A percentile compares a stretch with the other conserved stretches of the same genome.
phyloP scores from a whole-genome alignment of 768 basidiomycete genomes.

The Tulasnella sp. region DNA sequence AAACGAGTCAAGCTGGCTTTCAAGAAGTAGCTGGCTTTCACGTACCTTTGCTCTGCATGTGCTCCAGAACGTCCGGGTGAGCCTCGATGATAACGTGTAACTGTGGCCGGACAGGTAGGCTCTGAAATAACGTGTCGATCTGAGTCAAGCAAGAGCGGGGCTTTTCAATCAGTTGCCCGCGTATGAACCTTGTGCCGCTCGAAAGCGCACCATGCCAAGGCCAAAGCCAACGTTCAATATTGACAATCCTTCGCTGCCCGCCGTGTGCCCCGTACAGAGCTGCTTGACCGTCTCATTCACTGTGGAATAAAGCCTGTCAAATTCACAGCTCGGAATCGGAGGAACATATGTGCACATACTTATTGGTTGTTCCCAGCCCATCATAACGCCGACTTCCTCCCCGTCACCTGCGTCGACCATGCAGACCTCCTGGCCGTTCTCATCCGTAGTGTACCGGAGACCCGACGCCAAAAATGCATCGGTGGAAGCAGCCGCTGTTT shows the following conservation, averaged over 20 bases:
- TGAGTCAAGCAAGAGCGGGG: conserved; percentile 37
- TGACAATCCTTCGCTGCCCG: conserved; percentile 48
- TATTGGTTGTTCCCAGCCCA: conserved; percentile 93
- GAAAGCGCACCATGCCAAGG: conserved; percentile 28
- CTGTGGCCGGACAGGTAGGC: conserved; percentile 53
- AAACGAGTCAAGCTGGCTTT: not conserved
- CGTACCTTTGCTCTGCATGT: conserved; percentile 56
- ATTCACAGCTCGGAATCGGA: conserved; percentile 31
- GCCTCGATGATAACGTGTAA: conserved; percentile 91
- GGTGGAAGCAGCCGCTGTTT: conserved; percentile 58
- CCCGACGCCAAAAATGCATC: conserved; percentile 67
- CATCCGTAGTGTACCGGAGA: conserved; percentile 65
- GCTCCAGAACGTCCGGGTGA: conserved; percentile 82
- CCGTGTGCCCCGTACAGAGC: conserved; percentile 56
- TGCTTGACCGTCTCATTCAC: conserved; percentile 73
- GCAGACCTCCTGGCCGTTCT: conserved; percentile 78
- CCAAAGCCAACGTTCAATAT: conserved; percentile 85
- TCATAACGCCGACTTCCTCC: conserved; percentile 96
- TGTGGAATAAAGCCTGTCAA: conserved; percentile 38
- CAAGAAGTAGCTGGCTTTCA: not conserved
- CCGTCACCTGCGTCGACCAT: conserved; percentile 56
- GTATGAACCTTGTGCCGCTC: not conserved
- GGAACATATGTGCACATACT: conserved; percentile 43
- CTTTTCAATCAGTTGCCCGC: not conserved
- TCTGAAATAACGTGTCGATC: conserved; percentile 83